Evolutionary conservation across 1,284 basidiomycete species (phyloP).

Genomic region (Puccinia hordei): DNA sequence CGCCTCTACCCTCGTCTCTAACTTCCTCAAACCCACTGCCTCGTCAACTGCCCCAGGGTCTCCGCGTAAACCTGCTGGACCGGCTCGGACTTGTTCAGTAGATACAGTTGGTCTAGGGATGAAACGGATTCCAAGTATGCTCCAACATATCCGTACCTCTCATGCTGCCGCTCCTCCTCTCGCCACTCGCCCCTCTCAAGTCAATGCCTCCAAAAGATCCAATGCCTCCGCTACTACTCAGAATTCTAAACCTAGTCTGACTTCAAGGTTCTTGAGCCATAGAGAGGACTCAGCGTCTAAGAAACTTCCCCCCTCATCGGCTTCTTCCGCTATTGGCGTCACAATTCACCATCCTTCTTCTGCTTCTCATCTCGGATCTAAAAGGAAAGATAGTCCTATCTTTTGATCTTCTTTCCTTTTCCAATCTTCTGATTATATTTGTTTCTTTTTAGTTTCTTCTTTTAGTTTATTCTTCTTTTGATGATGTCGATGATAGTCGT

Average conservation of each 20-base stretch:
- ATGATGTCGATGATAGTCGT: too few relatives aligned
- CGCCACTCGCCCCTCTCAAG: constrained; percentile 18
- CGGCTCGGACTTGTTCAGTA: constrained; percentile 45
- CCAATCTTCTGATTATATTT: too few relatives aligned
- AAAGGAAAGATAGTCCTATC: constrained; percentile 29
- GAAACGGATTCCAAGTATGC: constrained; percentile 33
- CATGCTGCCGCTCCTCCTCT: constrained; percentile 21
- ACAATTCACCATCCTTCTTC: not conserved
- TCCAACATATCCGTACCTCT: constrained; percentile 32
- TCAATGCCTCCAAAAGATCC: not conserved
- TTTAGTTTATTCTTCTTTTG: too few relatives aligned
- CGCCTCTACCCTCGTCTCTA: constrained; percentile 26
- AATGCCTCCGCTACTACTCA: not conserved
- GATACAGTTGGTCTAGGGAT: constrained; percentile 7
- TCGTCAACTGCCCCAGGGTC: constrained; percentile 51
- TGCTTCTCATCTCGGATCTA: constrained; percentile 4
- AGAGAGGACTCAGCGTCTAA: constrained; percentile 1
- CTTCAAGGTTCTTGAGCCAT: constrained; percentile 20
- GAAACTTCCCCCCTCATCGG: not conserved
- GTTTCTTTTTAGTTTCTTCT: not conserved
- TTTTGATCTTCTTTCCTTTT: not conserved
- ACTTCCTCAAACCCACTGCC: constrained; percentile 29
- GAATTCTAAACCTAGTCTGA: constrained; percentile 8
- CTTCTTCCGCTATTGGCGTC: not conserved
- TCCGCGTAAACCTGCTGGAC: constrained; percentile 55